These are phyloP conservation scores for Kregervanrija delftensis DNA, from an alignment of 805 yeast genomes.

Conservation along the genomic window DNA sequence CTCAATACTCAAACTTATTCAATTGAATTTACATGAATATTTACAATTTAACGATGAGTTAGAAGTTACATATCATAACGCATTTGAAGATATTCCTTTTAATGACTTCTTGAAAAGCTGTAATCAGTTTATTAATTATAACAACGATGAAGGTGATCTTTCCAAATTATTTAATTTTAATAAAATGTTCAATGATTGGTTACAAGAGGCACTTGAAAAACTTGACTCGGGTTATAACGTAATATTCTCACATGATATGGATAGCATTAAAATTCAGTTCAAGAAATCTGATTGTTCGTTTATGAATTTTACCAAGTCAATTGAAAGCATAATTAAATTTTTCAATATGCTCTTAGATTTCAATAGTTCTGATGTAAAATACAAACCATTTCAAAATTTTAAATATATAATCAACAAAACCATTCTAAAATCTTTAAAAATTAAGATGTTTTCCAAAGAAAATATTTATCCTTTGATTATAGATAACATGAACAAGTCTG, in stretches of 20 bases:
- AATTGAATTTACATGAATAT: constrained; percentile 7
- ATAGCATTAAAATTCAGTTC: constrained; percentile 4
- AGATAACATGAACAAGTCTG: constrained; percentile 14
- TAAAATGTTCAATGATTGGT: constrained; percentile 19
- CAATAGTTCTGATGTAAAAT: constrained; percentile 4
- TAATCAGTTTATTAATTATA: constrained; percentile 3
- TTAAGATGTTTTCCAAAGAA: constrained; percentile 15
- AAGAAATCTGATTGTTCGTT: constrained; percentile 1
- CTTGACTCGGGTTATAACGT: constrained; percentile 10
- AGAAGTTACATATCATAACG: constrained; percentile 7
- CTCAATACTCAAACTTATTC: constrained; percentile 6
- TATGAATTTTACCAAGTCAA: constrained; percentile 10
- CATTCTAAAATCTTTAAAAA: constrained; percentile 15
- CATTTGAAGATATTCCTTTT: constrained; percentile 11
- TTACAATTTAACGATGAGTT: constrained; percentile 11
- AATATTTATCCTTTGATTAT: constrained; percentile 23
- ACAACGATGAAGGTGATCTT: constrained; percentile 4
- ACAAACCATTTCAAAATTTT: constrained; percentile 11
- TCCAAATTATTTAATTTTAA: constrained; percentile 17
- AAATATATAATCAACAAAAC: constrained; percentile 15
- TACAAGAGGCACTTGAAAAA: constrained; percentile 10
- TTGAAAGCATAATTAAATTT: constrained; percentile 17
- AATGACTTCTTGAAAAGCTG: constrained; percentile 13
- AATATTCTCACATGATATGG: constrained; percentile 3
- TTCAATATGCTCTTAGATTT: constrained; percentile 16